Conservation (phyloP, 2,329 filamentous ascomycete genomes). For the Stemphylium vesicarium region DNA sequence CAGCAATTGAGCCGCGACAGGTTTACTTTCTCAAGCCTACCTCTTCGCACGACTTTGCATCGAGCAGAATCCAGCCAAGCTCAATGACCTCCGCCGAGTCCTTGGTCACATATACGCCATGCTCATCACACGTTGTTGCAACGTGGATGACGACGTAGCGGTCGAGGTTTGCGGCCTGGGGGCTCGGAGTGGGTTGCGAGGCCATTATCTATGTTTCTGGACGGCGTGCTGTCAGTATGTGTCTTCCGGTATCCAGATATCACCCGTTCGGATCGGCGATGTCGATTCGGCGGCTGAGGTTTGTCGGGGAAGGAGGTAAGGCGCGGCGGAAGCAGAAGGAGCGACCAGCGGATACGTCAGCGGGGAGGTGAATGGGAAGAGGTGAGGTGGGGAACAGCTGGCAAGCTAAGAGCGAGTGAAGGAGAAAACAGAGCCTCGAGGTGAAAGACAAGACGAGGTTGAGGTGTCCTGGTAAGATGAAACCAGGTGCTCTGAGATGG, state of each 20-base stretch:
- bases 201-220: constrained; percentile 29
- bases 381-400: constrained; percentile 24
- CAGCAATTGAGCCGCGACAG: constrained; percentile 8
- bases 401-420: constrained; percentile 26
- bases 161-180: constrained; percentile 67
- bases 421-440: constrained; percentile 23
- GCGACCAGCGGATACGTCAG: constrained; percentile 30
- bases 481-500: constrained; percentile 32
- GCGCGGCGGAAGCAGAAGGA: constrained; percentile 14
- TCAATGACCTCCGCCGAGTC: constrained; percentile 99
- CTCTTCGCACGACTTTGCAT: constrained; percentile 91
- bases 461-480: constrained; percentile 31
- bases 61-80: constrained; percentile 95
- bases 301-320: constrained; percentile 16
- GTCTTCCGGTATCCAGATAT: constrained; percentile 13
- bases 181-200: constrained; percentile 36
- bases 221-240: constrained; percentile 3
- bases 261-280: constrained; percentile 12
- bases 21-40: constrained; percentile 54
- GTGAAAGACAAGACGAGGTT: constrained; percentile 25
- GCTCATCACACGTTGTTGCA: constrained; percentile 97
- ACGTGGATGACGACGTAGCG: constrained; percentile 98
- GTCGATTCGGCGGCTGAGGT: constrained; percentile 7
- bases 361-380: constrained; percentile 32
- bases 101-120: constrained; percentile 98